Evolutionary conservation across 176 grass and related monocot genomes (phyloP).

Genomic region (Rhipidocladum racemiflorum): DNA sequence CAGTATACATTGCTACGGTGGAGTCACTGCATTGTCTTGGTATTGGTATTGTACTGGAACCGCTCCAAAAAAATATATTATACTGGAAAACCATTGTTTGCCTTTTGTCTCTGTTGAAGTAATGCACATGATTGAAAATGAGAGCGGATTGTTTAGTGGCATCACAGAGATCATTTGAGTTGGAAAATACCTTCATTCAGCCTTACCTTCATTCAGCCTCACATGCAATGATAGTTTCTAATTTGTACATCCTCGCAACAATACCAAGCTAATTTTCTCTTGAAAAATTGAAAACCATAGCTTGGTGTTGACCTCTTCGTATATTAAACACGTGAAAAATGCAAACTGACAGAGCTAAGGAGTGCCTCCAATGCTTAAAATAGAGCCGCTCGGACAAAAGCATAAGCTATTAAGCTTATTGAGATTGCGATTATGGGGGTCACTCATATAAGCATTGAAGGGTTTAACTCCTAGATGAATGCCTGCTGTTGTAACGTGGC

Average conservation of each 20-base stretch:
- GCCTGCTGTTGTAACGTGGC: background rate
- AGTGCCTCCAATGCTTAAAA: background rate
- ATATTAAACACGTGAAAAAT: background rate
- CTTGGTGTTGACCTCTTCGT: background rate
- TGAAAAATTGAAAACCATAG: background rate
- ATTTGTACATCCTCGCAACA: too few relatives aligned
- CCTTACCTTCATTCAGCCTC: accelerated
- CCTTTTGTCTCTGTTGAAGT: background rate
- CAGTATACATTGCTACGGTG: background rate
- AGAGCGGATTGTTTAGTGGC: too few relatives aligned
- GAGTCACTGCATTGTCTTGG: background rate
- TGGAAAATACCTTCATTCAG: too few relatives aligned
- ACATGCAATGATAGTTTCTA: too few relatives aligned
- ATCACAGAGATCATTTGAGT: too few relatives aligned
- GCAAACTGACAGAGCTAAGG: background rate
- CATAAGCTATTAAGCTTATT: background rate
- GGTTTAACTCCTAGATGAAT: background rate
- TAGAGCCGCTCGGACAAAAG: background rate
- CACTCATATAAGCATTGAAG: background rate
- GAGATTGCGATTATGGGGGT: background rate
- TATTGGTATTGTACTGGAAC: background rate
- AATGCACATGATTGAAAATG: background rate
- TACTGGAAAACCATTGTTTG: background rate
- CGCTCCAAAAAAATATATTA: too few relatives aligned
- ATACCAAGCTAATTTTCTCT: too few relatives aligned